These are phyloP conservation scores for Asterochloris erici DNA, from an alignment of 139 green algal species.

Conservation along the genomic window DNA sequence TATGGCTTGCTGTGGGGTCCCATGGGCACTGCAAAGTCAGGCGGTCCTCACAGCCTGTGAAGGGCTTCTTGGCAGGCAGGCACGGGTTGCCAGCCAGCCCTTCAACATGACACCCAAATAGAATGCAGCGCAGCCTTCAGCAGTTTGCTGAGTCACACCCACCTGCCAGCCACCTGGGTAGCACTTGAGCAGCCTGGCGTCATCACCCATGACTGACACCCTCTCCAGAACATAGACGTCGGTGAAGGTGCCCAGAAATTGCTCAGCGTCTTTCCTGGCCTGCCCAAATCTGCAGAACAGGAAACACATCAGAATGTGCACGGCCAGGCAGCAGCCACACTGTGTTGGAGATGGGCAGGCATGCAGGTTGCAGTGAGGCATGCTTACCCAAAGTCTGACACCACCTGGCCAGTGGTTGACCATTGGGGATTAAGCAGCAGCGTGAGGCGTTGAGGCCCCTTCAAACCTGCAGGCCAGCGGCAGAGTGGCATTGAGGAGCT, in stretches of 20 bases:
- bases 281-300: constrained; percentile 44
- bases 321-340: not conserved
- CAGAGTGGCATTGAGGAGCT: not conserved
- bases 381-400: constrained; percentile 38
- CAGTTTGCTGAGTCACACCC: not conserved
- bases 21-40: too few relatives aligned
- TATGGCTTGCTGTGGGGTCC: too few relatives aligned
- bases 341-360: not conserved
- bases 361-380: not conserved
- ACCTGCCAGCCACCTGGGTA: constrained; percentile 68
- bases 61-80: too few relatives aligned
- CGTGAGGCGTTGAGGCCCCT: constrained; percentile 32
- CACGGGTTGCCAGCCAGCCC: too few relatives aligned
- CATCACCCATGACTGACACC: constrained; percentile 47
- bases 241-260: constrained; percentile 54
- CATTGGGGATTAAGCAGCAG: constrained; percentile 86
- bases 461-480: not conserved
- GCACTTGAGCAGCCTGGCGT: constrained; percentile 49
- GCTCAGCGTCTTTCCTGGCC: constrained; percentile 35
- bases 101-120: too few relatives aligned
- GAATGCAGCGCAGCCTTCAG: not conserved
- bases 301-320: not conserved
- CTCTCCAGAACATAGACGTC: constrained; percentile 66
- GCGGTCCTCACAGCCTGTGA: too few relatives aligned
- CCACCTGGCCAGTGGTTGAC: constrained; percentile 50